These are phyloP conservation scores for Sporothrix brunneoviolacea DNA, from an alignment of 2,329 filamentous ascomycete species.

Conservation along the genomic window DNA sequence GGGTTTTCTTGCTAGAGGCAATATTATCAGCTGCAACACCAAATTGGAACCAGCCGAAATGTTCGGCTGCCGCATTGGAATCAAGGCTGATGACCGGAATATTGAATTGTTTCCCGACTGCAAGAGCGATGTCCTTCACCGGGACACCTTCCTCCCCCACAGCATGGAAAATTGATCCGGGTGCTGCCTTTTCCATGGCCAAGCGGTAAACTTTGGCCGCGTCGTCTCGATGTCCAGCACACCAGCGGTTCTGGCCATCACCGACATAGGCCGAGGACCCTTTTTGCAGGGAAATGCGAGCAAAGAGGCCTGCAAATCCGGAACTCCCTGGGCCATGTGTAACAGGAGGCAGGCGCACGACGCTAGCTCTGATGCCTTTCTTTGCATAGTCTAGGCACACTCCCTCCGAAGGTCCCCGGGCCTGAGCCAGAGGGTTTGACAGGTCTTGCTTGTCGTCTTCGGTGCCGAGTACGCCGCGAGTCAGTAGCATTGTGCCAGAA, in stretches of 20 bases:
- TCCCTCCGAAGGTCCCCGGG: constrained; percentile 22
- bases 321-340: constrained; percentile 30
- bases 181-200: constrained; percentile 29
- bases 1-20: constrained; percentile 30
- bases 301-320: constrained; percentile 26
- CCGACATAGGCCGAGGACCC: constrained; percentile 29
- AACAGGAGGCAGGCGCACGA: constrained; percentile 33
- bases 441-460: constrained; percentile 26
- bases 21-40: constrained; percentile 25
- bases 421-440: constrained; percentile 11
- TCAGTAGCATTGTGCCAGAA: constrained; percentile 26
- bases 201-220: constrained; percentile 31
- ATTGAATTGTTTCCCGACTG: constrained; percentile 29
- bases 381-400: constrained; percentile 21
- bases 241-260: constrained; percentile 31
- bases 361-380: constrained; percentile 27
- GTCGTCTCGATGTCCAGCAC: constrained; percentile 31
- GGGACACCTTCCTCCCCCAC: constrained; percentile 29
- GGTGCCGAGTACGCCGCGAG: constrained; percentile 21
- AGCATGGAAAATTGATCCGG: constrained; percentile 31
- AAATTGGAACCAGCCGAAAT: constrained; percentile 21
- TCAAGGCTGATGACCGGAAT: constrained; percentile 26
- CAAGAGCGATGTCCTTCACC: constrained; percentile 29
- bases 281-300: constrained; percentile 23
- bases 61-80: constrained; percentile 23